Evolutionary conservation across 345 rosid genomes (phyloP).

Genomic region (Euphorbia pulcherrima): DNA sequence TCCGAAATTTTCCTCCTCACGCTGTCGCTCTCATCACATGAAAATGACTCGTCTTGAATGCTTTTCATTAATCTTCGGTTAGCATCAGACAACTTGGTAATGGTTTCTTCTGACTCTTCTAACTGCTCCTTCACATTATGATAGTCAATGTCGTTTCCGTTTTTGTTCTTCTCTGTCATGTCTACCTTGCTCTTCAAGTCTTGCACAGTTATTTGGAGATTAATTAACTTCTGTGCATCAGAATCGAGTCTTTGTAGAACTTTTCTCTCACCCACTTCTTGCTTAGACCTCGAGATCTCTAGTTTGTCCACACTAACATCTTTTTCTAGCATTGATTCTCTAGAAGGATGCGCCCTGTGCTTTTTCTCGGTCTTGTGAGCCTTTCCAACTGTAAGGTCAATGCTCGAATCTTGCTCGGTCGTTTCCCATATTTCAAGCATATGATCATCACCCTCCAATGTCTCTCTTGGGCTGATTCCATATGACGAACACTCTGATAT

Average conservation of each 20-base stretch:
- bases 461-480: slow-evolving; percentile 65
- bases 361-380: slow-evolving; percentile 35
- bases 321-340: slow-evolving; percentile 57
- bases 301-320: slow-evolving; percentile 67
- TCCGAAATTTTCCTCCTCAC: slow-evolving; percentile 50
- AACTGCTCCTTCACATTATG: slow-evolving; percentile 69
- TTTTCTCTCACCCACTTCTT: slow-evolving; percentile 55
- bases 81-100: slow-evolving; percentile 51
- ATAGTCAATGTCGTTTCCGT: slow-evolving; percentile 61
- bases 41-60: slow-evolving; percentile 39
- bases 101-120: slow-evolving; percentile 67
- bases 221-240: slow-evolving; percentile 77
- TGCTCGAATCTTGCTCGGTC: slow-evolving; percentile 37
- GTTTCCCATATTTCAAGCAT: slow-evolving; percentile 60
- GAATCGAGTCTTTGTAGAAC: slow-evolving; percentile 86
- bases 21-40: slow-evolving; percentile 46
- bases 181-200: slow-evolving; percentile 77
- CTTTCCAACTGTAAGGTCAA: slow-evolving; percentile 45
- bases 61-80: slow-evolving; percentile 59
- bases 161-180: slow-evolving; percentile 51
- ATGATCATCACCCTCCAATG: slow-evolving; percentile 46
- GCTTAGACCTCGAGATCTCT: slow-evolving; percentile 60
- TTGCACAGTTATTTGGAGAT: slow-evolving; percentile 70
- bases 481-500: slow-evolving; percentile 77
- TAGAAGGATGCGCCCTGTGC: slow-evolving; percentile 40